Evolutionary conservation across 352 stramenopile species (phyloP).

Genomic region (Phytophthora ohioensis): DNA sequence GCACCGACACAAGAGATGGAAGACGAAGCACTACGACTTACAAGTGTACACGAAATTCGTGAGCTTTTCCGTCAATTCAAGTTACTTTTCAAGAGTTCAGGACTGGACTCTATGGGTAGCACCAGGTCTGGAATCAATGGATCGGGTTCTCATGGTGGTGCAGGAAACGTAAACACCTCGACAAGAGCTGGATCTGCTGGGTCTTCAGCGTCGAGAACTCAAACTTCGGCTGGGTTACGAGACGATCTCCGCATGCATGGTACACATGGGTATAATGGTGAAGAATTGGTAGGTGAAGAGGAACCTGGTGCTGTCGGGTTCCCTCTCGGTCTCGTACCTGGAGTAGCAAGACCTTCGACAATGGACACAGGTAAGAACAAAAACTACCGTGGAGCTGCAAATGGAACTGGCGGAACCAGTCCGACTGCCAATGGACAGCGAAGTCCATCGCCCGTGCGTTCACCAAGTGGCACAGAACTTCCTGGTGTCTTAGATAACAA

Average conservation of each 20-base stretch:
- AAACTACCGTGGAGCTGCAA: slow-evolving; percentile 16
- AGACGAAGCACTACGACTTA: slow-evolving; percentile 74
- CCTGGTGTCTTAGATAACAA: slow-evolving; percentile 33
- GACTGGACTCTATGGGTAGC: slow-evolving; percentile 21
- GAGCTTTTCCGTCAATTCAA: slow-evolving; percentile 95
- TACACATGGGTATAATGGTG: slow-evolving; percentile 22
- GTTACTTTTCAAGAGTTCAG: slow-evolving; percentile 72
- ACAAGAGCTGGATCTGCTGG: slow-evolving; percentile 56
- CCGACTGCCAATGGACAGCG: slow-evolving; percentile 32
- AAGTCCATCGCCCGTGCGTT: slow-evolving; percentile 49
- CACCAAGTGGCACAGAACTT: slow-evolving; percentile 27
- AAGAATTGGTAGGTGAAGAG: slow-evolving; percentile 67
- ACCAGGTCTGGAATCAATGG: slow-evolving; percentile 8
- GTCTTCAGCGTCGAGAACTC: slow-evolving; percentile 56
- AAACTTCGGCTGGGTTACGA: slow-evolving; percentile 60
- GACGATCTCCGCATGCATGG: slow-evolving; percentile 47
- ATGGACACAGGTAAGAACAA: slow-evolving; percentile 69
- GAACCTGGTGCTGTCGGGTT: slow-evolving; percentile 66
- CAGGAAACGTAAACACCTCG: slow-evolving; percentile 32
- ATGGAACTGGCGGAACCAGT: slow-evolving; percentile 1
- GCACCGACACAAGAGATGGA: slow-evolving; percentile 78
- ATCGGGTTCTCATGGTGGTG: slow-evolving; percentile 4
- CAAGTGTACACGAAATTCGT: slow-evolving; percentile 91
- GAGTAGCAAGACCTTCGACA: slow-evolving; percentile 64
- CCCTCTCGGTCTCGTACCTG: slow-evolving; percentile 61